Evolutionary conservation across 805 yeast genomes (phyloP), one percentile per base, ranked within the genome.

Genomic region (Yamadazyma philogaea): DNA sequence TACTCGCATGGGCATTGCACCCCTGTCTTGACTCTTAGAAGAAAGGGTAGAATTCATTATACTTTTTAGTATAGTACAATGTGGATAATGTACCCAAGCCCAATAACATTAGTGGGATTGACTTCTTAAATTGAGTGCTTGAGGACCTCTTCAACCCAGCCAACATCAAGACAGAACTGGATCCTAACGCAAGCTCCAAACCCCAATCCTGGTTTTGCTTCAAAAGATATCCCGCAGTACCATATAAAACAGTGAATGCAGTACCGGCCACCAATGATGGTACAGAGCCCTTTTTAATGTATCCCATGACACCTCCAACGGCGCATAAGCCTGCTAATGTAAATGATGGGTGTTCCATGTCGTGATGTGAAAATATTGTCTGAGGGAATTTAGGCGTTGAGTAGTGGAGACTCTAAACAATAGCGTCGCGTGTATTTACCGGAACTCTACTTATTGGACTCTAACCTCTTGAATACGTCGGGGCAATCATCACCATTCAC

Each of bases 241-340:
- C 85, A 57, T 76, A 85, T 20, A 79, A 56, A 2, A 76, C 68
- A 11, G 84, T 72, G 48, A 85, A 68, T 1, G 80, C 63, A 7
- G 77, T 49, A 30, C 97, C 97, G 1, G 91, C 96, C 37, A 79
- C 65, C 42, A 90, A 71, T 0, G 96, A 87, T 17, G 95, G 95
- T 28, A 82, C 56, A 1, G 96, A 86, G 10, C 83, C 77, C 53
- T 84, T 84, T 51, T 74, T 77, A 63, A 64, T 55, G 62, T 68
- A 86, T 30, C 93, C 93, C 64, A 80, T 75, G 30, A 77, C 49
- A 38, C 93, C 95, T 41, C 93, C 93, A 41, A 78, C 59, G 42
- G 82, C 72, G 53, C 84, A 72, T 48, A 84, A 74, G 11, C 81
- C 86, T 18, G 88, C 78, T 52, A 85, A 72, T 16, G 90, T 81